Evolutionary conservation across 768 basidiomycete genomes (phyloP).

Genomic region (Leccinum uliginosum): DNA sequence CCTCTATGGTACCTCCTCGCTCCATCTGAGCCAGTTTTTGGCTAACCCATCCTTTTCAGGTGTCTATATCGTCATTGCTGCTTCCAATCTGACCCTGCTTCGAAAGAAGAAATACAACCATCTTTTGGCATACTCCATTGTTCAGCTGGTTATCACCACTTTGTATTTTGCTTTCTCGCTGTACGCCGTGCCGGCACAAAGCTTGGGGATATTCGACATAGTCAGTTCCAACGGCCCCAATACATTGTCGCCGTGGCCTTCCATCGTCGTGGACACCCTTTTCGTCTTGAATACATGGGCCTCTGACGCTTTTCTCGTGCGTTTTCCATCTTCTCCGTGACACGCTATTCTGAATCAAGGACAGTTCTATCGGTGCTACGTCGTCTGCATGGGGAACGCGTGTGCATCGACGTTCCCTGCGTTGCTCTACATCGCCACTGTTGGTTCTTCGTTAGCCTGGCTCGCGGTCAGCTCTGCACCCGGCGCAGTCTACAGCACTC

Average conservation of each 20-base stretch:
- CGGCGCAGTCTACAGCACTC: slow-evolving; percentile 15
- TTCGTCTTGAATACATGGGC: slow-evolving; percentile 22
- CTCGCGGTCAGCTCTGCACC: slow-evolving; percentile 12
- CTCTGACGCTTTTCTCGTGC: slow-evolving; percentile 22
- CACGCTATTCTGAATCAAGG: not conserved
- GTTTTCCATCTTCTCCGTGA: not conserved
- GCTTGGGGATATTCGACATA: slow-evolving; percentile 9
- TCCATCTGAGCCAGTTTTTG: too few relatives aligned
- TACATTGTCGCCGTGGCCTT: slow-evolving; percentile 16
- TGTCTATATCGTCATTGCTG: slow-evolving; percentile 11
- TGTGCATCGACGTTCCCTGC: not conserved
- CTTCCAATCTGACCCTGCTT: slow-evolving; percentile 13
- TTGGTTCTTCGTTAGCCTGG: slow-evolving; percentile 16
- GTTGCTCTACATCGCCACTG: slow-evolving; percentile 14
- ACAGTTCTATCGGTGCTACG: slow-evolving; percentile 22
- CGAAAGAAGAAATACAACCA: slow-evolving; percentile 13
- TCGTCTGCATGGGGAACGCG: slow-evolving; percentile 15
- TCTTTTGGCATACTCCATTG: slow-evolving; percentile 8
- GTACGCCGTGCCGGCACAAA: slow-evolving; percentile 14
- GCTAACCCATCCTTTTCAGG: slow-evolving; percentile 2
- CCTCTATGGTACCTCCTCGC: slow-evolving; percentile 11
- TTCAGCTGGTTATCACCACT: slow-evolving; percentile 17
- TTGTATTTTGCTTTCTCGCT: slow-evolving; percentile 19
- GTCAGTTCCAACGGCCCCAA: slow-evolving; percentile 1
- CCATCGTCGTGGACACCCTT: slow-evolving; percentile 3